Percentiles rank a stretch among this genome's conserved stretches.
Evolutionary conservation across 768 basidiomycete genomes (phyloP).

Genomic region (Lactifluus echinatus): DNA sequence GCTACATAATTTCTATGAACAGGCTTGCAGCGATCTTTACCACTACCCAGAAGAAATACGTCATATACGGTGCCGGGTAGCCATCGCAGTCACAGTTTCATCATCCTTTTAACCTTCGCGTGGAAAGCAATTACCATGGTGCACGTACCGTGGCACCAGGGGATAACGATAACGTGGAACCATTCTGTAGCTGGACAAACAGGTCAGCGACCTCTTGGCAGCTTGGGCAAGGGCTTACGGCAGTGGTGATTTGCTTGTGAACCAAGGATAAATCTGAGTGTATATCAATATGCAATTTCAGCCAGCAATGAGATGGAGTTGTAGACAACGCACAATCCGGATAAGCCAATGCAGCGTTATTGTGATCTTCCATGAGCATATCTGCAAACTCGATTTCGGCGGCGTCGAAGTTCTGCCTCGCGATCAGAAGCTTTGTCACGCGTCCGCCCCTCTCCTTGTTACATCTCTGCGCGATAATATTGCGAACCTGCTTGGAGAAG

Average conservation of each 20-base stretch:
- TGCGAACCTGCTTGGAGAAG: slow-evolving; percentile 77
- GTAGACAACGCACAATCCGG: slow-evolving; percentile 61
- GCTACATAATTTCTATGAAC: slow-evolving; percentile 1
- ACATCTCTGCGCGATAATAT: slow-evolving; percentile 67
- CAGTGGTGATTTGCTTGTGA: slow-evolving; percentile 19
- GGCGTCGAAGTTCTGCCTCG: slow-evolving; percentile 89
- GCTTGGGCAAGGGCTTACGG: slow-evolving; percentile 4
- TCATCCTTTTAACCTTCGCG: neutral
- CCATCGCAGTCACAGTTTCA: neutral
- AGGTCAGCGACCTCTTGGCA: neutral
- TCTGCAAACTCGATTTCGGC: slow-evolving; percentile 94
- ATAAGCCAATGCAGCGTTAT: slow-evolving; percentile 92
- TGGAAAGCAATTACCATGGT: slow-evolving; percentile 12
- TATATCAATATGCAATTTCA: neutral
- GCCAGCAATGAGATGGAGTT: neutral
- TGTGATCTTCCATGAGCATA: slow-evolving; percentile 94
- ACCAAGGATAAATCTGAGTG: slow-evolving; percentile 18
- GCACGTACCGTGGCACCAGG: slow-evolving; percentile 12
- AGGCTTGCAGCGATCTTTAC: neutral
- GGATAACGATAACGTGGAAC: slow-evolving; percentile 11
- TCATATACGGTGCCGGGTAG: neutral
- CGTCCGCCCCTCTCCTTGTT: slow-evolving; percentile 42
- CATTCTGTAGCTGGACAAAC: slow-evolving; percentile 10
- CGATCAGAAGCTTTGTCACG: slow-evolving; percentile 56
- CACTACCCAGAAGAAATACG: neutral